A percentile compares a stretch with the other conserved stretches of the same genome.
phyloP scores from a whole-genome alignment of 768 basidiomycete species.

The Pisolithus marmoratus region DNA sequence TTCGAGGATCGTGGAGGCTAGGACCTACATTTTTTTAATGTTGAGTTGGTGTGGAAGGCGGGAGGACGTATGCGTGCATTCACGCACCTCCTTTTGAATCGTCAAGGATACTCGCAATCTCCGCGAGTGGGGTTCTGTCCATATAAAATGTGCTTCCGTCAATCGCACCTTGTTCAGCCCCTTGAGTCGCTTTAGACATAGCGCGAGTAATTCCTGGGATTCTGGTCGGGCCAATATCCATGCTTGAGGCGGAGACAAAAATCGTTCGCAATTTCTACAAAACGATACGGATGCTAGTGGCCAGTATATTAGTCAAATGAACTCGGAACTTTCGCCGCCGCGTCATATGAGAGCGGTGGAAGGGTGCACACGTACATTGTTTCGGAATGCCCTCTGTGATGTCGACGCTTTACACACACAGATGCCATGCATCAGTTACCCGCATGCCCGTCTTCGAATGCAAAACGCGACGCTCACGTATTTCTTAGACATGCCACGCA shows the following conservation, averaged over 20 bases:
- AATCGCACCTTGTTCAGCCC: constrained; percentile 90
- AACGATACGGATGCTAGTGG: constrained; percentile 76
- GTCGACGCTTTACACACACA: constrained; percentile 57
- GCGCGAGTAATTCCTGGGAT: constrained; percentile 87
- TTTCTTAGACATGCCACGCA: constrained; percentile 87
- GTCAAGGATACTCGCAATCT: constrained; percentile 89
- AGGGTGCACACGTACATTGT: constrained; percentile 52
- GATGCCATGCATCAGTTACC: not conserved
- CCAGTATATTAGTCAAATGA: not conserved
- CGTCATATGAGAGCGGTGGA: no score
- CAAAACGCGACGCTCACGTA: constrained; percentile 47
- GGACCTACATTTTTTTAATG: constrained; percentile 45
- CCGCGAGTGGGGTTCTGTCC: constrained; percentile 99
- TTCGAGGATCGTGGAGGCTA: constrained; percentile 92
- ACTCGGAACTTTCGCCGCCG: not conserved
- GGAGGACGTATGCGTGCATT: not conserved
- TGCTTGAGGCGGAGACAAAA: constrained; percentile 80
- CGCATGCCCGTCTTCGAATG: not conserved
- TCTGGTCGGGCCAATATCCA: constrained; percentile 88
- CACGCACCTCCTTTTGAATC: constrained; percentile 92
- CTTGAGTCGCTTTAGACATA: constrained; percentile 93
- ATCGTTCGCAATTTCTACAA: constrained; percentile 95
- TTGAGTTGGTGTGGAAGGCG: not conserved
- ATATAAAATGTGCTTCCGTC: constrained; percentile 98
- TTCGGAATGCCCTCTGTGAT: constrained; percentile 98